Conservation (phyloP, 2,329 filamentous ascomycete genomes). For the Scorias spongiosa region DNA sequence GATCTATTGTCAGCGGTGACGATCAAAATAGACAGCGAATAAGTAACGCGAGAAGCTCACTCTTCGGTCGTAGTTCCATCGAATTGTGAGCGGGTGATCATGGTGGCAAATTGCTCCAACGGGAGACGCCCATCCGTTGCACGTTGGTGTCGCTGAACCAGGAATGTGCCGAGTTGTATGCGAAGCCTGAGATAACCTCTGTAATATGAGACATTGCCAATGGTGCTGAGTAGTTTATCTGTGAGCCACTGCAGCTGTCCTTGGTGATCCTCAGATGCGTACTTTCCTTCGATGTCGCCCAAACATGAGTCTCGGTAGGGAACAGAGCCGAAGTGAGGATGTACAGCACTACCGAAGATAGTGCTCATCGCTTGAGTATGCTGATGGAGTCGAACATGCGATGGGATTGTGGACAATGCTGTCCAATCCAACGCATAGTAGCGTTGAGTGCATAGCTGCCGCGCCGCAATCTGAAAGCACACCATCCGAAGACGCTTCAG, state of each 20-base stretch:
- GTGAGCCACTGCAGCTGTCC: no score
- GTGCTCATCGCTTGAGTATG: conserved; percentile 1
- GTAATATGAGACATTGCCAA: conserved; percentile 20
- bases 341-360: no score
- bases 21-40: neutral
- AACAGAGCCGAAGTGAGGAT: no score
- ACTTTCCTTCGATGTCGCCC: no score
- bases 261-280: no score
- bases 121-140: conserved; percentile 10
- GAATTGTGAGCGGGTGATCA: conserved; percentile 17
- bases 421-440: conserved; percentile 8
- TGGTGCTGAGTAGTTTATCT: conserved; percentile 4
- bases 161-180: conserved; percentile 21
- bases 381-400: conserved; percentile 7
- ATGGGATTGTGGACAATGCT: neutral
- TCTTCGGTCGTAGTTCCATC: conserved; percentile 17
- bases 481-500: conserved; percentile 22
- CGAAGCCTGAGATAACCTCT: conserved; percentile 20
- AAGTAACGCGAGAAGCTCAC: conserved; percentile 9
- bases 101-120: conserved; percentile 18
- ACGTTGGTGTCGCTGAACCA: conserved; percentile 11
- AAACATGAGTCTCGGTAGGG: no score
- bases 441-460: conserved; percentile 10
- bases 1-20: conserved; percentile 4
- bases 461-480: conserved; percentile 23